A percentile compares a stretch with the other conserved stretches of the same genome.
Evolutionary conservation across 257 asterid species (phyloP).

Genomic region (Lycium barbarum): DNA sequence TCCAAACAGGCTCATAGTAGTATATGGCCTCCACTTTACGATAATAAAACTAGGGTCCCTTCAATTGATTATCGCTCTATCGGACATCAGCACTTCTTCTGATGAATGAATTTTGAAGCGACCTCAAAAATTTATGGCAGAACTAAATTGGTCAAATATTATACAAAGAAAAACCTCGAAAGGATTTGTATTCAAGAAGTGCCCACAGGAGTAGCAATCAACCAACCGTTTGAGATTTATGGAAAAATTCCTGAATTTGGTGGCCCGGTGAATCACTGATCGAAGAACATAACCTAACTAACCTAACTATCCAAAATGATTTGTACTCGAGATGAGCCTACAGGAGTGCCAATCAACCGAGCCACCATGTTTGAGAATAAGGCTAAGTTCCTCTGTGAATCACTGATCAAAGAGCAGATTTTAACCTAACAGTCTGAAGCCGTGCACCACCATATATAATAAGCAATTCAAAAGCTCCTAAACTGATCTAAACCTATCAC

Average conservation of each 20-base stretch:
- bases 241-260: neutral
- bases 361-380: neutral
- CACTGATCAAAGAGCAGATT: slow-evolving; percentile 23
- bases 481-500: neutral
- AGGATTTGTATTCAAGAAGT: neutral
- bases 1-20: no score
- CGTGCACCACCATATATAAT: neutral
- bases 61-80: neutral
- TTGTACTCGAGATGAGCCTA: neutral
- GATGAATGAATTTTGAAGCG: neutral
- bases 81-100: neutral
- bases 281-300: neutral
- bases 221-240: neutral
- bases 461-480: neutral
- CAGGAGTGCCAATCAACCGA: neutral
- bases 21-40: neutral
- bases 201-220: neutral
- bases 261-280: neutral
- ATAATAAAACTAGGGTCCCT: neutral
- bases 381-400: neutral
- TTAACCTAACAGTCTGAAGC: neutral
- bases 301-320: neutral
- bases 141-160: neutral
- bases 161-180: neutral
- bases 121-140: neutral